Evolutionary conservation across 2,329 filamentous ascomycete species (phyloP), one percentile per base, ranked within the genome.

Genomic region (Ophiostoma tasmaniense): DNA sequence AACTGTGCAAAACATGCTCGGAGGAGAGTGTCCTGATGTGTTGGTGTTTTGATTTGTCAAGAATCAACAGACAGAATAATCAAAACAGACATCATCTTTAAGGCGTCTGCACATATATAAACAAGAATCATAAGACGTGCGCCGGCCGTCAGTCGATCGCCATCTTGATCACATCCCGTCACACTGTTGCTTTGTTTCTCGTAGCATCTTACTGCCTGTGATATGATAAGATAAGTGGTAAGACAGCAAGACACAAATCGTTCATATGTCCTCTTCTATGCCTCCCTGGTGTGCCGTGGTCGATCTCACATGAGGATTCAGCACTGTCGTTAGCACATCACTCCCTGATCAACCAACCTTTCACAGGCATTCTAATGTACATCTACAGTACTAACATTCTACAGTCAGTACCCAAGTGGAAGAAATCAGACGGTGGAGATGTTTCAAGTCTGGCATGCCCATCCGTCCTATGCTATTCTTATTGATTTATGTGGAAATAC

Each of bases 101-200:
- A n/a, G n/a, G n/a, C 50, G 50, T 55, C 50, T 25, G n/a, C 50
- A 55, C 50, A 25, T 55, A 55, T 55, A 55, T 55, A 55, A 55
- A 55, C 50, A 55, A 55, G 50, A 55, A 14, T 55, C 50, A 55
- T 55, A 55, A 55, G 50, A 55, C 50, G 11, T 22, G n/a, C 50
- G n/a, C 25, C 50, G 3, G 3, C 7, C 22, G n/a, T 13, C 50
- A 25, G 50, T 55, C 22, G 50, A 55, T 55, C 42, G 17, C 39
- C 17, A 17, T 42, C 39, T 14, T 33, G 33, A 55, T 25, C 22
- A 55, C 50, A 50, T 45, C 20, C 14, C 20, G 1, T 25, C 50
- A 25, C 22, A 55, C 17, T 25, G 22, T 55, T 22, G 3, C 8
- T 52, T 25, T 55, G 50, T 55, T 25, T 55, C 7, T 11, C 22